phyloP scores from a whole-genome alignment of 2,329 filamentous ascomycete genomes.

The Beauveria asiatica region DNA sequence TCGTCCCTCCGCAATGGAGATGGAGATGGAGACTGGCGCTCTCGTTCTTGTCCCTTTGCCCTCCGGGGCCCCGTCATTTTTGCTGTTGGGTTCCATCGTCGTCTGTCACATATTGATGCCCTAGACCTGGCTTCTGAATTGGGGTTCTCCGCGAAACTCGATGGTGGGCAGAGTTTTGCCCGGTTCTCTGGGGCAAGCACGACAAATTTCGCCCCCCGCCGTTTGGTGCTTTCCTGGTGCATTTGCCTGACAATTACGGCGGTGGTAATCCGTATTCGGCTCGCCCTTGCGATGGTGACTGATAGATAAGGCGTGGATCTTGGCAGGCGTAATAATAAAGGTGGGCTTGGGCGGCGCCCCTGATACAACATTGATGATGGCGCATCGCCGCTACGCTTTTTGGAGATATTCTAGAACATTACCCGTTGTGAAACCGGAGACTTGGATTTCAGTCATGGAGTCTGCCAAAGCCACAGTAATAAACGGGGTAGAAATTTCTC shows the following conservation, averaged over 20 bases:
- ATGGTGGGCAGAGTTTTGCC: neutral
- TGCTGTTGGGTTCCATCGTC: neutral
- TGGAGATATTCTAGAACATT: neutral
- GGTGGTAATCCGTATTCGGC: neutral
- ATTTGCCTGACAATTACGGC: neutral
- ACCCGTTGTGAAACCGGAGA: neutral
- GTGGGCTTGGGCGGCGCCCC: neutral
- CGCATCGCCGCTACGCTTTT: neutral
- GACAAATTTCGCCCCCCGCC: neutral
- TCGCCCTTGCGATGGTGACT: neutral
- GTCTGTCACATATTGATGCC: neutral
- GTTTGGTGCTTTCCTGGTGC: neutral
- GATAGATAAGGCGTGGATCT: neutral
- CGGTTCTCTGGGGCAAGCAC: neutral
- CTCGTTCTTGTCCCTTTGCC: neutral
- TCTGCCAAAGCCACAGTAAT: no score
- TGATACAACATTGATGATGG: neutral
- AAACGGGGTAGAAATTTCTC: no score
- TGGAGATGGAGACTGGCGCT: neutral
- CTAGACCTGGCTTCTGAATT: neutral
- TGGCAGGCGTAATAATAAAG: neutral
- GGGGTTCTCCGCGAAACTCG: no score
- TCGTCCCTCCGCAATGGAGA: slow-evolving; percentile 6
- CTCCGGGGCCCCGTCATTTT: slow-evolving; percentile 8
- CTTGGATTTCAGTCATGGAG: neutral